Evolutionary conservation across 805 yeast species (phyloP).

Genomic region (Candida pseudoglaebosa): DNA sequence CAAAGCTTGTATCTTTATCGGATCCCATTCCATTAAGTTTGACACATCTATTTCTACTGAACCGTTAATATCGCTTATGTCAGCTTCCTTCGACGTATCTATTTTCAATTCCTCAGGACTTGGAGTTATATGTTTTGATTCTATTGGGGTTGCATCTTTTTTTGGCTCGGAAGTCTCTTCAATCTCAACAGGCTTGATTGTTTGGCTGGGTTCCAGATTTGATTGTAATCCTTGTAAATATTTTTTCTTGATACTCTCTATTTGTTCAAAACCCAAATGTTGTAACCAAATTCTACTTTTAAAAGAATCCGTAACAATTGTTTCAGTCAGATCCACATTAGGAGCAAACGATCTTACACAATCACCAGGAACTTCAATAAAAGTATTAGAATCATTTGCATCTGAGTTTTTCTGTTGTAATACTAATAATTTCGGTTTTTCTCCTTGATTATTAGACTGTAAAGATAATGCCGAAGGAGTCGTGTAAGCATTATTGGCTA

Average conservation of each 20-base stretch:
- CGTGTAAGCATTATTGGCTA: conserved; percentile 3
- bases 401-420: conserved; percentile 10
- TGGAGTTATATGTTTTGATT: too few species aligned
- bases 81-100: conserved; percentile 9
- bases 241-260: conserved; percentile 22
- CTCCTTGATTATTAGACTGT: conserved; percentile 5
- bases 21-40: conserved; percentile 33
- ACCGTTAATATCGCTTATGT: conserved; percentile 6
- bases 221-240: conserved; percentile 12
- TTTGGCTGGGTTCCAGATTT: conserved; percentile 5
- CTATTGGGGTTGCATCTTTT: conserved; percentile 7
- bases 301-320: conserved; percentile 28
- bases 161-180: conserved; percentile 9
- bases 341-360: conserved; percentile 36
- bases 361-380: conserved; percentile 10
- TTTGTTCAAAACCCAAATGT: conserved; percentile 33
- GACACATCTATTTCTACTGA: conserved; percentile 22
- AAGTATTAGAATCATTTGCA: conserved; percentile 3
- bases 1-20: conserved; percentile 23
- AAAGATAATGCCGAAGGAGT: conserved; percentile 5
- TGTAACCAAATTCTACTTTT: conserved; percentile 36
- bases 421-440: conserved; percentile 13
- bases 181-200: conserved; percentile 3
- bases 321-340: conserved; percentile 27
- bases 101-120: conserved; percentile 3